These are phyloP conservation scores for Penicillium atrosanguineum DNA, from an alignment of 495 filamentous ascomycete species.

Conservation along the genomic window DNA sequence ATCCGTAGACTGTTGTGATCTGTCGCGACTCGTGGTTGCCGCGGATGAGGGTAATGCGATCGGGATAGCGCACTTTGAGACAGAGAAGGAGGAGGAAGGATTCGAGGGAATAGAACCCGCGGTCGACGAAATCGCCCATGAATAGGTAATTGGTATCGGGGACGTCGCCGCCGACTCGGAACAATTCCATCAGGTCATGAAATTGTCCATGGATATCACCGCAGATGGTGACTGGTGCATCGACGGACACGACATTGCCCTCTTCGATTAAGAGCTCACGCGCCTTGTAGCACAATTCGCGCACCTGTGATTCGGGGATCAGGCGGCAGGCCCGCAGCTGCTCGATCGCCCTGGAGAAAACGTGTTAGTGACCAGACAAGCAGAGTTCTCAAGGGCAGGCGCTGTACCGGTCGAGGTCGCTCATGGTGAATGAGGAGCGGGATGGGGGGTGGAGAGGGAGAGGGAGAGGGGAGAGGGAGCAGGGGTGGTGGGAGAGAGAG, in stretches of 20 bases:
- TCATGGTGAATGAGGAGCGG: conserved; percentile 53
- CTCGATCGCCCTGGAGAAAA: conserved; percentile 71
- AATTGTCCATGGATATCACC: conserved; percentile 99
- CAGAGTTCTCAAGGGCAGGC: background rate
- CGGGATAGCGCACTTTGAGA: conserved; percentile 95
- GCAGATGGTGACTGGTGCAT: conserved; percentile 97
- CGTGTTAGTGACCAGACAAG: conserved; percentile 6
- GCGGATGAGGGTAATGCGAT: conserved; percentile 94
- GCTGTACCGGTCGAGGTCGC: conserved; percentile 77
- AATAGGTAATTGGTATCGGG: conserved; percentile 99
- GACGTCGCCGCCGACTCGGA: conserved; percentile 90
- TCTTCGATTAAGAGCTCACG: conserved; percentile 96
- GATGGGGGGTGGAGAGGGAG: conserved; percentile 6
- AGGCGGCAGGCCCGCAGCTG: conserved; percentile 93
- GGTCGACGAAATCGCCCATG: conserved; percentile 98
- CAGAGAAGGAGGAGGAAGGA: conserved; percentile 92
- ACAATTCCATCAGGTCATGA: conserved; percentile 98
- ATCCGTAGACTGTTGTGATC: conserved; percentile 97
- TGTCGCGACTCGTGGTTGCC: conserved; percentile 98
- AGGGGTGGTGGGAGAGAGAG: conserved; percentile 1
- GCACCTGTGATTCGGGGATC: conserved; percentile 91
- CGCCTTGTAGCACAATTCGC: conserved; percentile 96
- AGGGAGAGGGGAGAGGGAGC: background rate
- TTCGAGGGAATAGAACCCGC: conserved; percentile 96
- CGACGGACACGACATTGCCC: conserved; percentile 93